Conservation (phyloP, 139 green algal genomes). For the Micractinium conductrix region DNA sequence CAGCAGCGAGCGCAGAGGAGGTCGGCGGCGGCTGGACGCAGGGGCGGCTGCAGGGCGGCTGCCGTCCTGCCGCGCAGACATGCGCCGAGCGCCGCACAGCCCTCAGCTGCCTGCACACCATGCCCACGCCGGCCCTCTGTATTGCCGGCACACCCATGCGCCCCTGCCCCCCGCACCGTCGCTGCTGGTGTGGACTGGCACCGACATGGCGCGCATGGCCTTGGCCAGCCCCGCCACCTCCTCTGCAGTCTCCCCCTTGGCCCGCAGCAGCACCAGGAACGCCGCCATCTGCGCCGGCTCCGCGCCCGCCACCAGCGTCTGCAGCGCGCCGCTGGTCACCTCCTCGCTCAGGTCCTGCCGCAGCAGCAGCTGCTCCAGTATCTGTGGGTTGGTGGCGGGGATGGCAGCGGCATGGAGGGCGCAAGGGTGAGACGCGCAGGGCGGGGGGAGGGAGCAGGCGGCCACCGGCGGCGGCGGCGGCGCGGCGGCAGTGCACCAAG, state of each 20-base stretch:
- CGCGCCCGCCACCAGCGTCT: constrained; percentile 76
- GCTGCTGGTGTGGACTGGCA: constrained; percentile 67
- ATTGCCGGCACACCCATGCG: background rate
- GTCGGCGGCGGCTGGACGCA: too few species aligned
- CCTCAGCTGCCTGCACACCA: background rate
- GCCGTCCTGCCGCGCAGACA: too few species aligned
- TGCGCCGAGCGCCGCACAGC: too few species aligned
- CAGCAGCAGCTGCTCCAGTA: constrained; percentile 78
- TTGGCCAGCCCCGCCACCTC: constrained; percentile 94
- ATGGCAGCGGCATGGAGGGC: too few species aligned
- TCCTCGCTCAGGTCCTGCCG: constrained; percentile 71
- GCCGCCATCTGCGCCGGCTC: constrained; percentile 85
- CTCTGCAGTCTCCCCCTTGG: constrained; percentile 96
- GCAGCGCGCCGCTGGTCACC: constrained; percentile 44
- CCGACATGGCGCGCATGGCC: constrained; percentile 74
- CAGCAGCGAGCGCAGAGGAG: background rate
- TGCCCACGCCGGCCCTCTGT: too few species aligned
- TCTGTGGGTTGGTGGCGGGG: constrained; percentile 39
- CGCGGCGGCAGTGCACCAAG: constrained; percentile 3
- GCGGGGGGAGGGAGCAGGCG: background rate
- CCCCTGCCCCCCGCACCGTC: constrained; percentile 47
- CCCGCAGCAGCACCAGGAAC: constrained; percentile 95
- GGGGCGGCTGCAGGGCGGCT: too few species aligned
- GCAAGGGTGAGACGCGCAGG: too few species aligned
- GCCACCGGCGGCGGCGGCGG: background rate